Evolutionary conservation across 1,139 yeast species (phyloP).

Genomic region (Fermentozyma sake): DNA sequence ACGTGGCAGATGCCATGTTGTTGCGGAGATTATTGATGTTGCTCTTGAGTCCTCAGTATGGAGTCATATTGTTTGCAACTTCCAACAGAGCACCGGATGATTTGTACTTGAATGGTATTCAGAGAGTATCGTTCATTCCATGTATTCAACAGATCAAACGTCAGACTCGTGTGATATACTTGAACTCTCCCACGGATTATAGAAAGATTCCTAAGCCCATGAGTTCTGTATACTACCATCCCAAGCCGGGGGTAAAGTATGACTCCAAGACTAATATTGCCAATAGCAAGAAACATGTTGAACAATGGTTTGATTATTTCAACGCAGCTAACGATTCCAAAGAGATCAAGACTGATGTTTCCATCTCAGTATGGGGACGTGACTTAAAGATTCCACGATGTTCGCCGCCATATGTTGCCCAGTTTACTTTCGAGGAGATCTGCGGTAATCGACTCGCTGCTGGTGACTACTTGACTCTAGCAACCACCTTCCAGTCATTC

Average conservation of each 20-base stretch:
- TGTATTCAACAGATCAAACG: conserved; percentile 77
- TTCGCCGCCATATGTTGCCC: conserved; percentile 79
- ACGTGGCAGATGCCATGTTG: conserved; percentile 97
- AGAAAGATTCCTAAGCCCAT: conserved; percentile 82
- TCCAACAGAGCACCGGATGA: conserved; percentile 95
- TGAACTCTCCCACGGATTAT: conserved; percentile 91
- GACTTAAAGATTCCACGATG: conserved; percentile 69
- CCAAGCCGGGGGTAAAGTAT: conserved; percentile 60
- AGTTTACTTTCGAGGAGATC: conserved; percentile 76
- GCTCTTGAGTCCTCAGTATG: conserved; percentile 62
- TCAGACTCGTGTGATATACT: conserved; percentile 69
- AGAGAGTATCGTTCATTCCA: conserved; percentile 85
- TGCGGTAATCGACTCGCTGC: conserved; percentile 92
- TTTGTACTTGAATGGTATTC: conserved; percentile 87
- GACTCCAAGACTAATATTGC: conserved; percentile 46
- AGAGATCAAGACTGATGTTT: conserved; percentile 28
- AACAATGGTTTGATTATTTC: conserved; percentile 77
- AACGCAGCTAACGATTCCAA: conserved; percentile 44
- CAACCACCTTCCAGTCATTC: conserved; percentile 71
- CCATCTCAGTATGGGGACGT: conserved; percentile 83
- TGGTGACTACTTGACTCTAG: conserved; percentile 86
- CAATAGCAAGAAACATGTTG: conserved; percentile 60
- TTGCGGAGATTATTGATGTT: conserved; percentile 68
- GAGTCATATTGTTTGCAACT: conserved; percentile 86
- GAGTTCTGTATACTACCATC: conserved; percentile 75